phyloP scores from a whole-genome alignment of 805 yeast species.

The Jamesozyma lodderae region DNA sequence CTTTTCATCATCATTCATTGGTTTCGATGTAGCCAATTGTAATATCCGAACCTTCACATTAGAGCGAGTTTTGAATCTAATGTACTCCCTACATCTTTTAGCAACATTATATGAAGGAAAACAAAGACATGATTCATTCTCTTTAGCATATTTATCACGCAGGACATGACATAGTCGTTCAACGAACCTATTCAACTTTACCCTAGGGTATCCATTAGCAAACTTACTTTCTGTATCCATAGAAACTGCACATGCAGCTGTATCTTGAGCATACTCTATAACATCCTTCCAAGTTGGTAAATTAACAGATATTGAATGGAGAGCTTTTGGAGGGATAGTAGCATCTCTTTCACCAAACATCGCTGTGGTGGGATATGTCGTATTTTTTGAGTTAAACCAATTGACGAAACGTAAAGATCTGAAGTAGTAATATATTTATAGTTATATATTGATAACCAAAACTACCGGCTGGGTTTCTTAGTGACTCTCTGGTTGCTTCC shows the following conservation, averaged over 20 bases:
- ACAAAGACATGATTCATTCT: constrained; percentile 63
- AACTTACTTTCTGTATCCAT: constrained; percentile 73
- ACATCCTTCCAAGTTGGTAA: constrained; percentile 93
- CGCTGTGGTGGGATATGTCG: not conserved
- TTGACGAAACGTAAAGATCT: too few relatives aligned
- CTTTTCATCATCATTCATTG: constrained; percentile 49
- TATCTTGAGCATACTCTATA: constrained; percentile 62
- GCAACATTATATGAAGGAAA: constrained; percentile 77
- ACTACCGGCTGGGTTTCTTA: too few relatives aligned
- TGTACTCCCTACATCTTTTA: constrained; percentile 74
- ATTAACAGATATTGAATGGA: constrained; percentile 91
- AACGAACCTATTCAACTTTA: constrained; percentile 58
- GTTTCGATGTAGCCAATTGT: constrained; percentile 64
- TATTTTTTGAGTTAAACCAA: too few relatives aligned
- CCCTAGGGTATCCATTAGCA: constrained; percentile 49
- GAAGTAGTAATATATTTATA: too few relatives aligned
- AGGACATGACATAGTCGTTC: constrained; percentile 46
- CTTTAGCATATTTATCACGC: constrained; percentile 66
- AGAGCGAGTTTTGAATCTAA: constrained; percentile 35
- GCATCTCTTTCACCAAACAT: constrained; percentile 46
- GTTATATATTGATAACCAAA: too few relatives aligned
- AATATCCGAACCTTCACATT: constrained; percentile 45
- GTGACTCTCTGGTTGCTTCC: too few relatives aligned
- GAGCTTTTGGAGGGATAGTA: constrained; percentile 80
- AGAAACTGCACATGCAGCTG: constrained; percentile 48